Evolutionary conservation across 2,329 filamentous ascomycete species (phyloP).

Genomic region (Macrophomina pseudophaseolina): DNA sequence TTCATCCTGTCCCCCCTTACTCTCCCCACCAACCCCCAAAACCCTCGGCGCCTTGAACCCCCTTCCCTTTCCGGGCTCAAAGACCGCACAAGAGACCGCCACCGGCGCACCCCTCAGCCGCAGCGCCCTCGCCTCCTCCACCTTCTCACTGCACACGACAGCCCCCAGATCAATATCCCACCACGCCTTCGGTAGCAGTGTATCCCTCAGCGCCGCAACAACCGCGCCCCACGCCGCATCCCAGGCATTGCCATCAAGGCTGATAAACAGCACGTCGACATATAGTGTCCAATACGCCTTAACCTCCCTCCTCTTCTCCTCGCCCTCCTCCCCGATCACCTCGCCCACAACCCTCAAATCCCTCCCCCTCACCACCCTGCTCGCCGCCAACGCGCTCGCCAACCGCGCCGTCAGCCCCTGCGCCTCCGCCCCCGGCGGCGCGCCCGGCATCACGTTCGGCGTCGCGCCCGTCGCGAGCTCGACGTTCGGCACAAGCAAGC

Average conservation of each 20-base stretch:
- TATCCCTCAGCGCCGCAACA: slow-evolving; percentile 78
- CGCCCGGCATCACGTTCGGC: slow-evolving; percentile 82
- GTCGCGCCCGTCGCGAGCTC: slow-evolving; percentile 91
- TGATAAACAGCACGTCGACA: slow-evolving; percentile 93
- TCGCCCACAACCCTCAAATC: slow-evolving; percentile 72
- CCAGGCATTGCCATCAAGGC: slow-evolving; percentile 88
- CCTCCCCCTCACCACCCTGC: slow-evolving; percentile 67
- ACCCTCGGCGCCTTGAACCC: slow-evolving; percentile 1
- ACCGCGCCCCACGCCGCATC: slow-evolving; percentile 89
- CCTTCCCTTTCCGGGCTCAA: slow-evolving; percentile 49
- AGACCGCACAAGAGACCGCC: slow-evolving; percentile 78
- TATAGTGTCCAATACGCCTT: slow-evolving; percentile 96
- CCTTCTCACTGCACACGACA: slow-evolving; percentile 73
- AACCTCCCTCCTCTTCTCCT: slow-evolving; percentile 59
- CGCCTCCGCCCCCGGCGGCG: slow-evolving; percentile 77
- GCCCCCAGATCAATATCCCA: slow-evolving; percentile 84
- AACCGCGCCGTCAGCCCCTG: slow-evolving; percentile 85
- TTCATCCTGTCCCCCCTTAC: slow-evolving; percentile 50
- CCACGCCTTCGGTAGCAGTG: slow-evolving; percentile 75
- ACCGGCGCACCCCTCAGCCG: slow-evolving; percentile 71
- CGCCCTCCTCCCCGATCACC: slow-evolving; percentile 48
- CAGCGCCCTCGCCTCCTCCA: slow-evolving; percentile 61
- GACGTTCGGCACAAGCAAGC: slow-evolving; percentile 89
- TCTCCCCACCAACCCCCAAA: slow-evolving; percentile 36
- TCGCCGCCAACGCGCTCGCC: slow-evolving; percentile 74